Conservation (phyloP, 805 yeast species). For the Myxozyma geophila region DNA sequence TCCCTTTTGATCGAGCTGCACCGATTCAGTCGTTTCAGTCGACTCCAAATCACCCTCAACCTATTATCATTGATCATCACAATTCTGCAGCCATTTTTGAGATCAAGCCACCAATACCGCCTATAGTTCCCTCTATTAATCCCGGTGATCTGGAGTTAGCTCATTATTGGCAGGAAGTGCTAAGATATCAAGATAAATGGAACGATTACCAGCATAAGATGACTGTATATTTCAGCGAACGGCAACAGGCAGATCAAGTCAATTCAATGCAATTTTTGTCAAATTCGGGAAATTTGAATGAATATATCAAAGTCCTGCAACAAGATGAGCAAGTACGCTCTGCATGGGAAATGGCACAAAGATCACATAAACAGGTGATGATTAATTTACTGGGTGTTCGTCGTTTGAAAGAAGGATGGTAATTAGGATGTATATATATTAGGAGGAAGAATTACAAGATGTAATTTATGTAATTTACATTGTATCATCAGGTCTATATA, state of each 20-base stretch:
- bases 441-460: neutral
- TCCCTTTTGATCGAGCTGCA: conserved; percentile 32
- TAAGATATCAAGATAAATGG: conserved; percentile 38
- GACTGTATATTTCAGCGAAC: conserved; percentile 37
- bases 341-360: conserved; percentile 35
- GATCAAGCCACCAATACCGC: conserved; percentile 39
- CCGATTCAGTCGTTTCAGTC: conserved; percentile 13
- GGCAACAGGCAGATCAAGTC: conserved; percentile 37
- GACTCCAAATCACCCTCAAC: conserved; percentile 1
- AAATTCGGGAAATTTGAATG: conserved; percentile 21
- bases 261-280: conserved; percentile 25
- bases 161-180: conserved; percentile 33
- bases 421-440: neutral
- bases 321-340: conserved; percentile 39
- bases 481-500: neutral
- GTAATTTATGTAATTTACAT: neutral
- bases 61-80: conserved; percentile 34
- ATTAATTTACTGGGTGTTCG: conserved; percentile 27
- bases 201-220: conserved; percentile 37
- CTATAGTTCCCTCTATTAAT: conserved; percentile 29
- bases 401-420: conserved; percentile 30
- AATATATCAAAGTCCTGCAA: conserved; percentile 38
- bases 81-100: conserved; percentile 33
- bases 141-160: conserved; percentile 27
- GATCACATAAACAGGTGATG: conserved; percentile 33